Base-by-base conservation (phyloP, 148 eudicot genomes). In the Polygonum maritimum region DNA sequence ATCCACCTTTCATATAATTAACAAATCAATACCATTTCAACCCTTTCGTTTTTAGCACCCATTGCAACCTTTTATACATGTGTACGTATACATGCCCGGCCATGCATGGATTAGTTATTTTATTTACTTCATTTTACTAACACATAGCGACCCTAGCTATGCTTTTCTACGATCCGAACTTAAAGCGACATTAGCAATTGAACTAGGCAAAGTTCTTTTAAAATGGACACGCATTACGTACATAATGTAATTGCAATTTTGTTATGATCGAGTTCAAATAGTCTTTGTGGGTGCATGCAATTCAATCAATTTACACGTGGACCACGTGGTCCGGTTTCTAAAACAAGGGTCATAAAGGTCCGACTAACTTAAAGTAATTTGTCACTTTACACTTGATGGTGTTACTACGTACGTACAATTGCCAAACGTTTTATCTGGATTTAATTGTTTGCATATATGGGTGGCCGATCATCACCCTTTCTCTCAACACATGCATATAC, bases 401-500 rank as follows among this genome's bases (percentile, higher is more conserved):
- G 15, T 15, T 14, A 26, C 31, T 1, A 26, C 31, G 31, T 14
- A 51, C 19, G 7, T 5, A 14, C 57, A 51, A 18, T 57, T 57
- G 1, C 9, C 12, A 7, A 57, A 6, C 22, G 33, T 22, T 57
- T 8, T 19, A 21, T 62, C 36, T 60, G 31, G 38, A 60, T 7
- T 60, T 60, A 44, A 4, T 35, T 14, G 71, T 5, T 26, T 26
- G 31, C 31, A 26, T 26, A 26, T 26, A 15, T 67, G 44, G 41
- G 71, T 65, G 19, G 45, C 16, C 45, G 71, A 44, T 44, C 47
- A 44, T 67, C 71, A 67, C 45, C 45, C 44, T 36, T 67, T 67
- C 19, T 67, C n/a, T 16, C n/a, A 14, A 63, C 70, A 63, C 70
- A 63, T 63, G 70, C 70, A 63, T 63, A 33, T 63, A 63, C n/a